A percentile compares a stretch with the other conserved stretches of the same genome.
These are phyloP conservation scores for Chalaropsis thielavioides DNA, from an alignment of 2,329 filamentous ascomycete species.

Conservation along the genomic window DNA sequence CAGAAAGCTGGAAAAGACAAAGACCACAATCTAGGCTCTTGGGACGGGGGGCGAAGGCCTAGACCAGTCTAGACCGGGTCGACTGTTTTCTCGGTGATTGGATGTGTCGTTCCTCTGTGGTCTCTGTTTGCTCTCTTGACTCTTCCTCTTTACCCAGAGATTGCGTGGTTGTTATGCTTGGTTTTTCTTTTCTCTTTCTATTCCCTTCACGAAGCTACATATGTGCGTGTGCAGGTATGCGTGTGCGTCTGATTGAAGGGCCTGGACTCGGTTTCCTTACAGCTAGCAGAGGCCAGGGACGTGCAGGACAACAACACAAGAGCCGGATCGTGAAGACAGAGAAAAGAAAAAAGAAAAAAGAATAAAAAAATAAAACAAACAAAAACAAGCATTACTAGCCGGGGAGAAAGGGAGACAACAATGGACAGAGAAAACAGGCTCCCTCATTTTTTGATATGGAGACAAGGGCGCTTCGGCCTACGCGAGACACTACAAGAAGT, in stretches of 20 bases:
- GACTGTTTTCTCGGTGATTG: not conserved
- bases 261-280: not conserved
- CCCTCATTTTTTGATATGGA: not conserved
- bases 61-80: not conserved
- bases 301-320: not conserved
- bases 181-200: not conserved
- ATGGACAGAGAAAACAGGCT: not conserved
- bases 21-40: slow-evolving; percentile 6
- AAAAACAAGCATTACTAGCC: not conserved
- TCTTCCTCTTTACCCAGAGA: not conserved
- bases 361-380: not conserved
- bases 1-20: slow-evolving; percentile 6
- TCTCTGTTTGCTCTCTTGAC: not conserved
- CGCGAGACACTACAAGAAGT: slow-evolving; percentile 1
- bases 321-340: not conserved
- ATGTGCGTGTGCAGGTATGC: not conserved
- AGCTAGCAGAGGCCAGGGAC: not conserved
- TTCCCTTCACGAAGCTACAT: not conserved
- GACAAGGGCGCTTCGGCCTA: not conserved
- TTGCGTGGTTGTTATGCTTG: not conserved
- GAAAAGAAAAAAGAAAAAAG: too few species aligned
- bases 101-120: not conserved
- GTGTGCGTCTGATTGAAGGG: not conserved
- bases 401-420: not conserved
- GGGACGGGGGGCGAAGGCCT: not conserved